phyloP scores from a whole-genome alignment of 257 asterid genomes.

The Solanum etuberosum region DNA sequence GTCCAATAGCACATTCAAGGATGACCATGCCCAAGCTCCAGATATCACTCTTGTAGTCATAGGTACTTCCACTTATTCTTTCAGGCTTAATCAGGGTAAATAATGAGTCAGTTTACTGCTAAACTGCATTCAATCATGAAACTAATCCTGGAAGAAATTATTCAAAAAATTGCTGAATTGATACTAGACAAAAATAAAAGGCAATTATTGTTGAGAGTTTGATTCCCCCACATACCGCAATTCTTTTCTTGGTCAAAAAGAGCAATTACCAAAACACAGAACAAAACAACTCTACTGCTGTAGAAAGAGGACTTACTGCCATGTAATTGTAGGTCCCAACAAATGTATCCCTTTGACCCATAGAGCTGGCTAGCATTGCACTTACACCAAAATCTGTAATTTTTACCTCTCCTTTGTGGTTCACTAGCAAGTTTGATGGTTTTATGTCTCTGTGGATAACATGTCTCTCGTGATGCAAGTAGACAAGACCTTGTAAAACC shows the following conservation, averaged over 20 bases:
- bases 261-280: not conserved
- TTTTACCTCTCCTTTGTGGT: slow-evolving; percentile 90
- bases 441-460: slow-evolving; percentile 92
- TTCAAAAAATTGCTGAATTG: not conserved
- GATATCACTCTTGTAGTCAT: slow-evolving; percentile 56
- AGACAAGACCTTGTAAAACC: slow-evolving; percentile 91
- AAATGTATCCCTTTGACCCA: slow-evolving; percentile 92
- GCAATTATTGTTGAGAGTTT: not conserved
- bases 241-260: not conserved
- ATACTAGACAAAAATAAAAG: not conserved
- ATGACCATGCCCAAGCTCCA: slow-evolving; percentile 79
- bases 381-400: slow-evolving; percentile 98
- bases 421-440: slow-evolving; percentile 72
- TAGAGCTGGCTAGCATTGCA: slow-evolving; percentile 88
- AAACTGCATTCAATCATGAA: not conserved
- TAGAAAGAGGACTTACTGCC: slow-evolving; percentile 57
- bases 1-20: slow-evolving; percentile 98
- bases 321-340: slow-evolving; percentile 96
- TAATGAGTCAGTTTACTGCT: not conserved
- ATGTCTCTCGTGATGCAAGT: slow-evolving; percentile 80
- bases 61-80: slow-evolving; percentile 86
- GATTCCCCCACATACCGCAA: not conserved
- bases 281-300: not conserved
- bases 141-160: not conserved
- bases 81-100: slow-evolving; percentile 56